Evolutionary conservation across 768 basidiomycete genomes (phyloP).

Genomic region (Kondoa subrosea): DNA sequence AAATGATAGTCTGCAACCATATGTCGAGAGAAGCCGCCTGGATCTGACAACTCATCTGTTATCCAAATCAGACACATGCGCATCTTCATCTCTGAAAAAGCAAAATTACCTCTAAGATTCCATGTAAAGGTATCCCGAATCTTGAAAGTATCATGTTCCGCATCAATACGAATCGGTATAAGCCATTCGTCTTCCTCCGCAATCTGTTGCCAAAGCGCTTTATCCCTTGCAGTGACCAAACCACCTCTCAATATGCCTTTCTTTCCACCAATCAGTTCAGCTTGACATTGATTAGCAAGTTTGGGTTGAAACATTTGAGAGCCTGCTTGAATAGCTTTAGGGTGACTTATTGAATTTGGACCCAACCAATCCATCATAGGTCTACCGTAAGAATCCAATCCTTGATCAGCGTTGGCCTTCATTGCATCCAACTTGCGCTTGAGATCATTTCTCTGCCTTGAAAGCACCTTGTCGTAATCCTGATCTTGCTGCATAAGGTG

Average conservation of each 20-base stretch:
- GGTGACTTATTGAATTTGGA: not conserved
- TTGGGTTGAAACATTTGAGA: not conserved
- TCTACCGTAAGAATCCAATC: not conserved
- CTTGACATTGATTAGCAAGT: not conserved
- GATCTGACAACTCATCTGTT: slow-evolving; percentile 70
- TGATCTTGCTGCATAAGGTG: not conserved
- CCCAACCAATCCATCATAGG: not conserved
- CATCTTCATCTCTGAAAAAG: not conserved
- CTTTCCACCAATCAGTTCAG: not conserved
- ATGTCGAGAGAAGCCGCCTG: slow-evolving; percentile 74
- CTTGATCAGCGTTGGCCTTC: not conserved
- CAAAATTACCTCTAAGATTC: slow-evolving; percentile 72
- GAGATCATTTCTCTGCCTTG: not conserved
- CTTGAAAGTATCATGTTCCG: slow-evolving; percentile 84
- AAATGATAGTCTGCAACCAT: slow-evolving; percentile 81
- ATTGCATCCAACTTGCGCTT: not conserved
- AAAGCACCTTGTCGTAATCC: not conserved
- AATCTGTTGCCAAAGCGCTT: slow-evolving; percentile 11
- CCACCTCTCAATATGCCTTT: not conserved
- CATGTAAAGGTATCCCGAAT: slow-evolving; percentile 94
- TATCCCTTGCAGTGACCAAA: not conserved
- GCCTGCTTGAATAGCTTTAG: not conserved
- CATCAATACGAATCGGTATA: slow-evolving; percentile 86
- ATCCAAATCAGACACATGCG: not conserved
- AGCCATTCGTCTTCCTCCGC: slow-evolving; percentile 48